Conservation (phyloP, 345 rosid genomes). For the Bruguiera gymnorhiza region DNA sequence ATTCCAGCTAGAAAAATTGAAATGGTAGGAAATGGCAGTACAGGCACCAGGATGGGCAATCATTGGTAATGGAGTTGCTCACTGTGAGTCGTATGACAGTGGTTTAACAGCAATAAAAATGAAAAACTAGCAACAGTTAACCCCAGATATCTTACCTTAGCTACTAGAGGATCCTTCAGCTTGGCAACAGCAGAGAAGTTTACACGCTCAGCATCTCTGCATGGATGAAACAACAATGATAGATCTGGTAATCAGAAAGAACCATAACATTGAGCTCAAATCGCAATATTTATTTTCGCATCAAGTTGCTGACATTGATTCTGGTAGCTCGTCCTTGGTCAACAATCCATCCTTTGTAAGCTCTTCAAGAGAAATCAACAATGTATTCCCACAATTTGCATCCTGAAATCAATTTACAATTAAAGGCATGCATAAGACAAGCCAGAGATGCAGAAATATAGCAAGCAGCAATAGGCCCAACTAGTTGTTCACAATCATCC, state of each 20-base stretch:
- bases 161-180: conserved; percentile 69
- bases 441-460: neutral
- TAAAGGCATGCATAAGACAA: neutral
- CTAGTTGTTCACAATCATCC: neutral
- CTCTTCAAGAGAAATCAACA: conserved; percentile 91
- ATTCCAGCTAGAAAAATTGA: no score
- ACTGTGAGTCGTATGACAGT: no score
- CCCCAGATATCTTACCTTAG: conserved; percentile 45
- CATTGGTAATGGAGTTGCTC: no score
- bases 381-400: conserved; percentile 89
- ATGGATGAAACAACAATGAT: conserved; percentile 9
- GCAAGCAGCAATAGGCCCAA: neutral
- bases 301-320: conserved; percentile 48
- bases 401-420: conserved; percentile 45
- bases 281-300: neutral
- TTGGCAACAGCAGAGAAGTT: conserved; percentile 52
- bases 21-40: no score
- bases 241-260: neutral
- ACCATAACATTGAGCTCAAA: neutral
- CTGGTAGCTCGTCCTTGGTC: conserved; percentile 64
- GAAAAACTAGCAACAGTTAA: neutral
- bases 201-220: conserved; percentile 61
- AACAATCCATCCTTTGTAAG: conserved; percentile 82
- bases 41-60: no score
- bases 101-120: neutral